Percentiles rank a stretch among this genome's conserved stretches.
phyloP scores from a whole-genome alignment of 805 yeast species.

The Priceomyces melissophilus region DNA sequence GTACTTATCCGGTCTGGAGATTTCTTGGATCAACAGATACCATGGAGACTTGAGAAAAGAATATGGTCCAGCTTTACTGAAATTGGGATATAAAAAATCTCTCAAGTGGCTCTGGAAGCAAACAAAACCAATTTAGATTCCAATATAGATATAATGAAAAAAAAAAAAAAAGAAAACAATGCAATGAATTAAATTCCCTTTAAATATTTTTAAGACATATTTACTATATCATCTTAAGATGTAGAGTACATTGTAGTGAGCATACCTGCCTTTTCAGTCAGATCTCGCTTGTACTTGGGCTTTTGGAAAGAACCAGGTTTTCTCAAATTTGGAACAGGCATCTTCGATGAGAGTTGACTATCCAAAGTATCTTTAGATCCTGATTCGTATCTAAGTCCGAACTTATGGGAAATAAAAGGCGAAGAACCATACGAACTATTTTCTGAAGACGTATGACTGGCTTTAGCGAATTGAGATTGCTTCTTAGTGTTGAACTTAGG shows the following conservation, averaged over 20 bases:
- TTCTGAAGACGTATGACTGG: too few species aligned
- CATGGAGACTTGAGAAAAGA: conserved; percentile 31
- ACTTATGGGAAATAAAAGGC: conserved; percentile 30
- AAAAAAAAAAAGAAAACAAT: neutral
- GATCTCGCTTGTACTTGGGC: conserved; percentile 19
- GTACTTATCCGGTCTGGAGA: conserved; percentile 28
- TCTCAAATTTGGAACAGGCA: conserved; percentile 16
- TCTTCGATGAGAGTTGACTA: neutral
- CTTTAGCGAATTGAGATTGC: too few species aligned
- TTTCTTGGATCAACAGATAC: conserved; percentile 38
- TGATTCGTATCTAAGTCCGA: conserved; percentile 10
- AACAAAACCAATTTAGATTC: conserved; percentile 36
- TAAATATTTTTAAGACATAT: neutral
- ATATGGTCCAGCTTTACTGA: conserved; percentile 42
- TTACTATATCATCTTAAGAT: conserved; percentile 7
- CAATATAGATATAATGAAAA: neutral
- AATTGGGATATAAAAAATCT: conserved; percentile 54
- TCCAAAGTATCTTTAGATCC: neutral
- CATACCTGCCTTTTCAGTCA: conserved; percentile 17
- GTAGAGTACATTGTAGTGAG: conserved; percentile 25
- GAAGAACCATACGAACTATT: conserved; percentile 10
- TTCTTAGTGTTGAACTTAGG: too few species aligned
- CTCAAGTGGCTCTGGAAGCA: conserved; percentile 71
- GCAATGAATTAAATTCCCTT: too few species aligned
- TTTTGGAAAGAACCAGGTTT: conserved; percentile 35